A percentile compares a stretch with the other conserved stretches of the same genome.
Conservation (phyloP, 495 filamentous ascomycete genomes). For the Aspergillus conjunctus region DNA sequence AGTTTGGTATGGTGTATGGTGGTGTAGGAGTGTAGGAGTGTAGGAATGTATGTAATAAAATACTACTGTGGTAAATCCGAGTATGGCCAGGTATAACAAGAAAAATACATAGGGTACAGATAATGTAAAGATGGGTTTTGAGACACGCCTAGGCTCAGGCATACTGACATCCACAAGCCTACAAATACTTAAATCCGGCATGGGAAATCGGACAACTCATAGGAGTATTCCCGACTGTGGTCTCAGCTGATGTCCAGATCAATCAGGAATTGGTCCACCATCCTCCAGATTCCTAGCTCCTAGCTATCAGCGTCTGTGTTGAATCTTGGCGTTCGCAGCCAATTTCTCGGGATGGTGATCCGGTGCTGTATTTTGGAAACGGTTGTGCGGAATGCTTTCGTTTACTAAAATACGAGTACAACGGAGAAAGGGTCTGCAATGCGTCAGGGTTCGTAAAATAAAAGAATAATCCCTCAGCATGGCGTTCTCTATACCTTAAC, state of each 20-base stretch:
- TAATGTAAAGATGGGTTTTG: no score
- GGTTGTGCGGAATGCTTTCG: background rate
- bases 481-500: background rate
- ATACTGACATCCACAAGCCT: no score
- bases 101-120: no score
- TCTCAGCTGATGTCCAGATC: background rate
- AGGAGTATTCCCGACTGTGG: no score
- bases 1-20: no score
- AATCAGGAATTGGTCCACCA: background rate
- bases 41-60: no score
- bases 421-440: background rate
- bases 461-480: background rate
- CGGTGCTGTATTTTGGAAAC: slow-evolving; percentile 9
- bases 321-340: slow-evolving; percentile 19
- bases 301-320: slow-evolving; percentile 17
- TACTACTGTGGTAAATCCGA: no score
- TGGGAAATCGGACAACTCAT: no score
- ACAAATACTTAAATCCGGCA: no score
- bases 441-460: background rate
- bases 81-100: no score
- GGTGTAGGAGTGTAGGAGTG: no score
- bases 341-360: slow-evolving; percentile 10
- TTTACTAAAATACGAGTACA: background rate
- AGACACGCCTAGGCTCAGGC: no score
- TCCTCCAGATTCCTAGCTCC: background rate